A percentile compares a stretch with the other conserved stretches of the same genome.
These are phyloP conservation scores for Dimargaris cristalligena DNA, from an alignment of 192 early-diverging fungal species.

Conservation along the genomic window DNA sequence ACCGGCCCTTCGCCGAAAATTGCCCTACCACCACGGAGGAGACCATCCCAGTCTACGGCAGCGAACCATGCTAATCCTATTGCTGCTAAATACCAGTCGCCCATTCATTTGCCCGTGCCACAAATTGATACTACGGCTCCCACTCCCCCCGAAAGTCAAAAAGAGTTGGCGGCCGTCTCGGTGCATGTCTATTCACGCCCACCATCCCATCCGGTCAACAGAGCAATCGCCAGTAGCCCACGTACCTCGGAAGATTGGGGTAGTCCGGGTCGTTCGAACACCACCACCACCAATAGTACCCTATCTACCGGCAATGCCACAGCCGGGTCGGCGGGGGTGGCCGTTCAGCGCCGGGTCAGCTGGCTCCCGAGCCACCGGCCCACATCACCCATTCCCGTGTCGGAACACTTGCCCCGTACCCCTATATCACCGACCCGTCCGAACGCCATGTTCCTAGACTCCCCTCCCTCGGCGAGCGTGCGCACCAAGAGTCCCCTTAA, in stretches of 20 bases:
- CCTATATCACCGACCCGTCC: neutral
- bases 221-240: no score
- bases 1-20: no score
- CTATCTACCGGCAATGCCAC: neutral
- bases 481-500: constrained; percentile 1
- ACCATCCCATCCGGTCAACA: no score
- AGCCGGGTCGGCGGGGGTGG: no score
- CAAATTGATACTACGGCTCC: neutral
- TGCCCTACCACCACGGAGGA: no score
- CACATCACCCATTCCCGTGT: neutral
- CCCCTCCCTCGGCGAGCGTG: neutral
- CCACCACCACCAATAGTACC: no score
- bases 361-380: constrained; percentile 1
- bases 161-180: neutral
- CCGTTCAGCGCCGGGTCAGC: constrained; percentile 2
- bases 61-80: no score
- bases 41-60: no score
- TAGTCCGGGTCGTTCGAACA: no score
- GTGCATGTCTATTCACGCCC: neutral
- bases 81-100: no score
- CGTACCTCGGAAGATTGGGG: no score
- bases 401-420: neutral
- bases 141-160: neutral
- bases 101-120: no score
- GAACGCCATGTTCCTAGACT: neutral